phyloP scores from a whole-genome alignment of 1,284 basidiomycete species.

The Athelia psychrophila region DNA sequence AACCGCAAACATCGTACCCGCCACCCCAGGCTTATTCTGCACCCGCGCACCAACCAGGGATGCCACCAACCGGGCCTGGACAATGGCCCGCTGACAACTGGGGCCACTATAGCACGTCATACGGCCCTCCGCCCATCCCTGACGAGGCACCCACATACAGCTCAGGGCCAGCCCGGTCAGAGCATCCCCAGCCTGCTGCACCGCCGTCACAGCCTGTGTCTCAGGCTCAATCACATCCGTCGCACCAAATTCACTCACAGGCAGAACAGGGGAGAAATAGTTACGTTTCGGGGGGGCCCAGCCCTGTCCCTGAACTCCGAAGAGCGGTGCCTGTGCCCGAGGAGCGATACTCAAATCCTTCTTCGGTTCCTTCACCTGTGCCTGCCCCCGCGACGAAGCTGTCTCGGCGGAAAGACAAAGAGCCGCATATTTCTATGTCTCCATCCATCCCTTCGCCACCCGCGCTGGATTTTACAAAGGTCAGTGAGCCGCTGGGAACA shows the following conservation, averaged over 20 bases:
- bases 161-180: conserved; percentile 30
- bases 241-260: conserved; percentile 20
- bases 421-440: conserved; percentile 20
- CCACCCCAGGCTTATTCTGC: conserved; percentile 20
- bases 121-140: conserved; percentile 24
- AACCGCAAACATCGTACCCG: conserved; percentile 22
- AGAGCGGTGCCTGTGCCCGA: conserved; percentile 23
- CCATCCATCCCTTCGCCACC: conserved; percentile 10
- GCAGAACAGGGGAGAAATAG: conserved; percentile 3
- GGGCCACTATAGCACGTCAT: conserved; percentile 18
- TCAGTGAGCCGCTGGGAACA: conserved; percentile 17
- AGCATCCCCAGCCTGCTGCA: conserved; percentile 21
- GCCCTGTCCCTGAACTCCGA: neutral
- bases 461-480: conserved; percentile 53
- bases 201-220: conserved; percentile 23
- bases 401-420: conserved; percentile 32
- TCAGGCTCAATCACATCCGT: conserved; percentile 18
- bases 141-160: conserved; percentile 28
- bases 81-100: conserved; percentile 33
- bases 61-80: conserved; percentile 7
- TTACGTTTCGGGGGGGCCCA: neutral
- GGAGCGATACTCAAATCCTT: conserved; percentile 25
- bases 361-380: conserved; percentile 23
- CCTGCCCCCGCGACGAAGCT: conserved; percentile 19
- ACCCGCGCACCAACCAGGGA: conserved; percentile 17